A percentile compares a stretch with the other conserved stretches of the same genome.
Evolutionary conservation across 305 asterid species (phyloP).

Genomic region (Fraxinus latifolia): DNA sequence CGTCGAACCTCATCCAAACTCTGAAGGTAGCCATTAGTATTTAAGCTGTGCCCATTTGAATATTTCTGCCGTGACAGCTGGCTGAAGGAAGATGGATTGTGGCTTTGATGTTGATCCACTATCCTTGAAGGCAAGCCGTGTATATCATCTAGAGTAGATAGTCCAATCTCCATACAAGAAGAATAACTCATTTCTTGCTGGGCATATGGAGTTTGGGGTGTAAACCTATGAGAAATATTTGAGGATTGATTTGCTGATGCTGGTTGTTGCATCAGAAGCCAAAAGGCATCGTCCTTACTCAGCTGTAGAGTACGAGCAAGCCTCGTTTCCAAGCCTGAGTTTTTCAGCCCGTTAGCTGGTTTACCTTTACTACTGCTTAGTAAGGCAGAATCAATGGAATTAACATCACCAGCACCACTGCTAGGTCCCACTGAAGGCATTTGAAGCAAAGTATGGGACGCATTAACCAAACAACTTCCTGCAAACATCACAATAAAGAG

Average conservation of each 20-base stretch:
- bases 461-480: conserved; percentile 50
- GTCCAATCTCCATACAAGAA: conserved; percentile 34
- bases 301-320: conserved; percentile 32
- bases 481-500: conserved; percentile 21
- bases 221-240: conserved; percentile 41
- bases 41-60: conserved; percentile 39
- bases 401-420: conserved; percentile 35
- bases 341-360: conserved; percentile 37
- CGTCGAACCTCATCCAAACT: conserved; percentile 41
- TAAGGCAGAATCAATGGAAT: conserved; percentile 53
- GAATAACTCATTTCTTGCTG: conserved; percentile 42
- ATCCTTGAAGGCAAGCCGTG: conserved; percentile 49
- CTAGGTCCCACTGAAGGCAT: conserved; percentile 38
- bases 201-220: conserved; percentile 40
- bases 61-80: conserved; percentile 47
- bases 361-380: conserved; percentile 39
- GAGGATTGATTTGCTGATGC: conserved; percentile 40
- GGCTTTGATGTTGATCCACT: conserved; percentile 39
- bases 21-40: conserved; percentile 36
- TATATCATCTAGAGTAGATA: conserved; percentile 27
- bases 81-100: conserved; percentile 40
- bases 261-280: conserved; percentile 64
- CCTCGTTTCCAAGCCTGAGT: conserved; percentile 39
- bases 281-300: conserved; percentile 55
- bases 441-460: conserved; percentile 36